These are phyloP conservation scores for Rhodotorula sphaerocarpa DNA, from an alignment of 768 basidiomycete species.

Conservation along the genomic window DNA sequence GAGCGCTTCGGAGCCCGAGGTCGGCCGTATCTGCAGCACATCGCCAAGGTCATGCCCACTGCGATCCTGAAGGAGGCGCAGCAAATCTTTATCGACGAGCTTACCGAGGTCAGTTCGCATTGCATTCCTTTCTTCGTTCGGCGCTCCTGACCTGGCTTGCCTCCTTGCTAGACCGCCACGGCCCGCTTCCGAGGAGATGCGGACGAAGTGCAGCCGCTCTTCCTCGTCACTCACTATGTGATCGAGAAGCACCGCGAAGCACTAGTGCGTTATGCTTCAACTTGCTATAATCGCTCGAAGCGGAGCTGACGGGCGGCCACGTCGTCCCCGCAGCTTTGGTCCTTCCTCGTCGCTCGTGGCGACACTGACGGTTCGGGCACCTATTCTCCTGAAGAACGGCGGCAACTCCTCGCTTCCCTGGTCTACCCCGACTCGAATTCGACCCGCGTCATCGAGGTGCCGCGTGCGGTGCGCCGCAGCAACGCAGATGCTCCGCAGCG, in stretches of 20 bases:
- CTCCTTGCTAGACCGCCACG: constrained; percentile 45
- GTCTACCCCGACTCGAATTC: background rate
- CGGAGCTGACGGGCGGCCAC: no score
- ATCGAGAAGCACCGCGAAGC: constrained; percentile 38
- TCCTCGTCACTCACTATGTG: constrained; percentile 27
- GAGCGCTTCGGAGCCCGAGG: constrained; percentile 45
- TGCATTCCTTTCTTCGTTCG: constrained; percentile 31
- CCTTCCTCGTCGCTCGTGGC: constrained; percentile 22
- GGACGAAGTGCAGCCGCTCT: constrained; percentile 18
- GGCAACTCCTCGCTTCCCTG: constrained; percentile 11
- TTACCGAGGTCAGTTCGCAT: constrained; percentile 44
- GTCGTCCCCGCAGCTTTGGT: constrained; percentile 21
- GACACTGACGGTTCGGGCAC: constrained; percentile 6
- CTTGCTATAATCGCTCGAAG: background rate
- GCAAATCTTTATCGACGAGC: constrained; percentile 40
- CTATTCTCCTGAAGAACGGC: constrained; percentile 28
- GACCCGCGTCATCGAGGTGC: background rate
- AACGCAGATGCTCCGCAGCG: background rate
- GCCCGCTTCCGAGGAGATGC: constrained; percentile 26
- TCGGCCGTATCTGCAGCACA: constrained; percentile 48
- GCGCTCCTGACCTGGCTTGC: constrained; percentile 43
- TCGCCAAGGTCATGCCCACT: constrained; percentile 44
- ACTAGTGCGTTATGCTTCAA: background rate
- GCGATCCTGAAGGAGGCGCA: constrained; percentile 45
- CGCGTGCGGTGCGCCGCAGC: background rate